phyloP scores from a whole-genome alignment of 192 early-diverging fungal species.

The Coemansia javaensis region DNA sequence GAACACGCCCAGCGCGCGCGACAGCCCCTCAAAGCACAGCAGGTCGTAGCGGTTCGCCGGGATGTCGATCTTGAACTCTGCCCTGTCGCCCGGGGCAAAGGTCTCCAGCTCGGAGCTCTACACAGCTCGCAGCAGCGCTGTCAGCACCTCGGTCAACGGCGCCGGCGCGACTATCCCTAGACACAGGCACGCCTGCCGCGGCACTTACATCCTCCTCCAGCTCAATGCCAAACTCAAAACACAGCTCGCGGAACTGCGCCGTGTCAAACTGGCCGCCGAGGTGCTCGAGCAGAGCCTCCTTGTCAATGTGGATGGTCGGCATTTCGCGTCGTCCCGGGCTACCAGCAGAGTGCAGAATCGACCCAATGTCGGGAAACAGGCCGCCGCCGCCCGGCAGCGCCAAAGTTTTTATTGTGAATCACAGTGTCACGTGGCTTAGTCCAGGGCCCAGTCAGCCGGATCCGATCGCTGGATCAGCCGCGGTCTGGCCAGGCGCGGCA shows the following conservation, averaged over 20 bases:
- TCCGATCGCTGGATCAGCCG: too few relatives aligned
- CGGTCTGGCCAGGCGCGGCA: too few relatives aligned
- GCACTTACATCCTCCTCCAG: slow-evolving; percentile 87
- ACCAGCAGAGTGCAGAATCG: too few relatives aligned
- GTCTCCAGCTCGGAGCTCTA: slow-evolving; percentile 34
- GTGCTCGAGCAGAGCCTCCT: slow-evolving; percentile 75
- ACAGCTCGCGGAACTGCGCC: slow-evolving; percentile 93
- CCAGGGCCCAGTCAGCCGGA: too few relatives aligned
- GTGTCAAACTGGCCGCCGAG: slow-evolving; percentile 70
- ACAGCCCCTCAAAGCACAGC: slow-evolving; percentile 93
- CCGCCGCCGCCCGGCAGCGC: too few relatives aligned
- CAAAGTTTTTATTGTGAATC: too few relatives aligned
- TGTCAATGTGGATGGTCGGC: slow-evolving; percentile 96
- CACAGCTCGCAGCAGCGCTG: neutral
- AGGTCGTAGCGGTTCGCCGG: slow-evolving; percentile 98
- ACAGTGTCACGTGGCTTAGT: too few relatives aligned
- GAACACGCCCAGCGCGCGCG: slow-evolving; percentile 82
- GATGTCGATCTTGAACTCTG: slow-evolving; percentile 94
- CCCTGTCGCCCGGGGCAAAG: slow-evolving; percentile 55
- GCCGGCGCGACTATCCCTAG: too few relatives aligned
- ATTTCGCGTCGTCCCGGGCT: slow-evolving; percentile 48
- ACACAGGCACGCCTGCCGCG: too few relatives aligned
- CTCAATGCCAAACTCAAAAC: slow-evolving; percentile 99
- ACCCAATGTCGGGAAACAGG: too few relatives aligned
- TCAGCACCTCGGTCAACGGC: too few relatives aligned